phyloP scores from a whole-genome alignment of 768 basidiomycete species.

The Trametes elegans region DNA sequence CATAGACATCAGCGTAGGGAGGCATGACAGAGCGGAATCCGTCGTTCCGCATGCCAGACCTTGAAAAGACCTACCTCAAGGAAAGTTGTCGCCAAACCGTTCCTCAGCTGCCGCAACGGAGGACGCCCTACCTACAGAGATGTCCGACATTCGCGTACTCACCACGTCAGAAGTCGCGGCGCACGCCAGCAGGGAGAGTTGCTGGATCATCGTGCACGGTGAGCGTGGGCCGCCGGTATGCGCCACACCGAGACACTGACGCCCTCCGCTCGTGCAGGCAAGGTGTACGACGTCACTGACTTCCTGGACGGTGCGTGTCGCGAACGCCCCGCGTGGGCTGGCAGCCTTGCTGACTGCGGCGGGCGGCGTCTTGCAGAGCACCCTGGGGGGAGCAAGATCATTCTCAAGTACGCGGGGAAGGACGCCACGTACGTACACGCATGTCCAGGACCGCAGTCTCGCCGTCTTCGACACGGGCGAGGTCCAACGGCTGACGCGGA shows the following conservation, averaged over 20 bases:
- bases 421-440: conserved; percentile 40
- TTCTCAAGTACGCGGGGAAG: conserved; percentile 55
- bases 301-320: conserved; percentile 32
- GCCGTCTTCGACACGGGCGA: too few species aligned
- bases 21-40: conserved; percentile 11
- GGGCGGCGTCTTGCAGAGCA: conserved; percentile 11
- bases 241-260: background rate
- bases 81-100: background rate
- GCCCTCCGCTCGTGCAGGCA: conserved; percentile 16
- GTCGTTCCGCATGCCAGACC: conserved; percentile 7
- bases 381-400: conserved; percentile 36
- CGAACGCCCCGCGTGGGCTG: background rate
- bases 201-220: conserved; percentile 85
- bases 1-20: background rate
- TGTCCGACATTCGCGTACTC: conserved; percentile 22
- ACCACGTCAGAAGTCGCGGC: conserved; percentile 44
- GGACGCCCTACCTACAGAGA: background rate
- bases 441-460: too few species aligned
- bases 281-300: conserved; percentile 42
- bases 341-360: background rate
- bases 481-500: too few species aligned
- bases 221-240: background rate
- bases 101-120: too few species aligned
- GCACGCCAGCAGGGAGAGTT: conserved; percentile 57
- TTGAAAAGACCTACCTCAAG: conserved; percentile 14